phyloP scores from a whole-genome alignment of 2,329 filamentous ascomycete genomes.

The Fusarium fracticaudum region DNA sequence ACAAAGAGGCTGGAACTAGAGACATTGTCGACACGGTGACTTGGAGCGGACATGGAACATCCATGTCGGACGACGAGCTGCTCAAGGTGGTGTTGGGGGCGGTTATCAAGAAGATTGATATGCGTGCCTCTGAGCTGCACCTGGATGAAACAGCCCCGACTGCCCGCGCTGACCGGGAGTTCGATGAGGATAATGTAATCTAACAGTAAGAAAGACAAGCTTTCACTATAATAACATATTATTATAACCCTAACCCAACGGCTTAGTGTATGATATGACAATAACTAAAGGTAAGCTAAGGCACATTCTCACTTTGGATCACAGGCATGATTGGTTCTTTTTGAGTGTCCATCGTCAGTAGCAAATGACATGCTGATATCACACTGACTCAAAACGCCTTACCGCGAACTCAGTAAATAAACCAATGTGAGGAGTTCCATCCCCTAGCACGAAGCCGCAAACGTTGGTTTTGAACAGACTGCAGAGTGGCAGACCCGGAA shows the following conservation, averaged over 20 bases:
- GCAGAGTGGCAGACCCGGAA: too few relatives aligned
- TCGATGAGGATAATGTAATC: slow-evolving; percentile 5
- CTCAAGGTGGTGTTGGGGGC: slow-evolving; percentile 15
- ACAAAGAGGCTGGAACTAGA: slow-evolving; percentile 14
- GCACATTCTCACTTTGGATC: too few relatives aligned
- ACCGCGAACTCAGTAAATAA: too few relatives aligned
- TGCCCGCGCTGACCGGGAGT: slow-evolving; percentile 9
- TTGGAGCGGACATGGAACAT: slow-evolving; percentile 16
- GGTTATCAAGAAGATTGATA: slow-evolving; percentile 14
- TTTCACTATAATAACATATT: rapidly evolving
- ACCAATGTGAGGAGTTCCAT: too few relatives aligned
- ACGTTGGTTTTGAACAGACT: too few relatives aligned
- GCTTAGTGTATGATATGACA: too few relatives aligned
- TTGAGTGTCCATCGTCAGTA: too few relatives aligned
- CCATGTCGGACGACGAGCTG: slow-evolving; percentile 12
- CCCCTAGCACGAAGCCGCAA: too few relatives aligned
- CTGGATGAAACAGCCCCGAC: background rate
- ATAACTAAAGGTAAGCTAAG: too few relatives aligned
- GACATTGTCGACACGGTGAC: slow-evolving; percentile 19
- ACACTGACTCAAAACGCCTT: too few relatives aligned
- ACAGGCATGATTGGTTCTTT: too few relatives aligned
- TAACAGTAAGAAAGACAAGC: background rate
- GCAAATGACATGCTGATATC: too few relatives aligned
- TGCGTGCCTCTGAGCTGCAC: slow-evolving; percentile 17
- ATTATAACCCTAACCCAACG: background rate